Conservation (phyloP, 2,329 filamentous ascomycete species). For the Aphanocladium album region DNA sequence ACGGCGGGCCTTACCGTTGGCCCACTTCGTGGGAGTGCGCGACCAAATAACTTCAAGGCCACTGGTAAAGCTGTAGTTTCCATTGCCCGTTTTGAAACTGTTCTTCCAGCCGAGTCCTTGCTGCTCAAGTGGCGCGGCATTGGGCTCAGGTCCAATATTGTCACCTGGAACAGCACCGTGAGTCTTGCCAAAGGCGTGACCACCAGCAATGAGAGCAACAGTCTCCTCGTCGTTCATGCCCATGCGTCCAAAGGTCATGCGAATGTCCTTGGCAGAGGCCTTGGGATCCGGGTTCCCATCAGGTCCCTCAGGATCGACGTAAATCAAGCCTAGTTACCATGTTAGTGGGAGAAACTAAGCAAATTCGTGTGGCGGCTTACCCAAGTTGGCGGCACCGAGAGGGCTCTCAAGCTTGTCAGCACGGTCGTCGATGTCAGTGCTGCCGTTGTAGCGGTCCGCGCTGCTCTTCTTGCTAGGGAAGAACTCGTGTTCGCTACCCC, state of each 20-base stretch:
- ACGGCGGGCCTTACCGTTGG: conserved; percentile 38
- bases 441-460: conserved; percentile 59
- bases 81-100: conserved; percentile 59
- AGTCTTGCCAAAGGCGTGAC: conserved; percentile 76
- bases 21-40: conserved; percentile 70
- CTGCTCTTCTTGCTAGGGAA: conserved; percentile 62
- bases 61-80: conserved; percentile 66
- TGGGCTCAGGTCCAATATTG: conserved; percentile 64
- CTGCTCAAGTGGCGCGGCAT: conserved; percentile 56
- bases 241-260: conserved; percentile 71
- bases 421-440: conserved; percentile 32
- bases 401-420: conserved; percentile 53
- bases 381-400: conserved; percentile 59
- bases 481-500: conserved; percentile 59
- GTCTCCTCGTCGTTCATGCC: conserved; percentile 82
- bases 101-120: conserved; percentile 72
- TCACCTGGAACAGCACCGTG: conserved; percentile 65
- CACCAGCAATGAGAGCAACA: conserved; percentile 71
- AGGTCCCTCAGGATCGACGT: conserved; percentile 76
- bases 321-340: conserved; percentile 58
- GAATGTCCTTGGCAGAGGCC: conserved; percentile 67
- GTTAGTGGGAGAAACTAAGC: not conserved
- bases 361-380: not conserved
- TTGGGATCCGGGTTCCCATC: conserved; percentile 67
- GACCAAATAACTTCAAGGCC: conserved; percentile 79